Percentiles rank a stretch among this genome's conserved stretches.
Evolutionary conservation across 345 rosid species (phyloP).

Genomic region (Erodium maritimum): DNA sequence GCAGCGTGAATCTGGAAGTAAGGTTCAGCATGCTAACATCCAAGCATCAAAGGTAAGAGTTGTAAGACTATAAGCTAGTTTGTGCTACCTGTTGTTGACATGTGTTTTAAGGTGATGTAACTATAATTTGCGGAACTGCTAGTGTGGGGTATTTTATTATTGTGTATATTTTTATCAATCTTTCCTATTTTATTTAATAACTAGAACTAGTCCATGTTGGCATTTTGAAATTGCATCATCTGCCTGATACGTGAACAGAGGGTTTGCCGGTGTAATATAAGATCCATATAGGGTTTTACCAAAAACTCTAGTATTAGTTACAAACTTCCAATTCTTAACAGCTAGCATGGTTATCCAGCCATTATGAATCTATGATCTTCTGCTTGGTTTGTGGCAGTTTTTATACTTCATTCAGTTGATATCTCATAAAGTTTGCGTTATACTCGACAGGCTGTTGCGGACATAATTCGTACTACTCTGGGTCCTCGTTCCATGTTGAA

Average conservation of each 20-base stretch:
- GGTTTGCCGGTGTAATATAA: too few relatives aligned
- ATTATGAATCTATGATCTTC: neutral
- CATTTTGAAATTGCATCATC: too few relatives aligned
- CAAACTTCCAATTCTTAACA: neutral
- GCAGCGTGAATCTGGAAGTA: constrained; percentile 89
- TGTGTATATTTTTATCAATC: neutral
- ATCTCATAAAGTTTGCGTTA: neutral
- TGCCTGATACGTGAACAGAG: too few relatives aligned
- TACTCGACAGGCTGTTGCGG: constrained; percentile 66
- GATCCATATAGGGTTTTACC: neutral
- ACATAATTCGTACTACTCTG: constrained; percentile 87
- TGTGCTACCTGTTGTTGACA: neutral
- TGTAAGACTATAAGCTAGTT: neutral
- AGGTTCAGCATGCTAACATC: constrained; percentile 82
- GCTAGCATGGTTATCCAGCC: neutral
- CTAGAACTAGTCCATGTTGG: neutral
- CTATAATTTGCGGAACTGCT: too few relatives aligned
- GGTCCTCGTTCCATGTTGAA: constrained; percentile 96
- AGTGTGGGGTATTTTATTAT: too few relatives aligned
- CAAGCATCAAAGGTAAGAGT: constrained; percentile 69
- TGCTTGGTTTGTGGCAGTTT: neutral
- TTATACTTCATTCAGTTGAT: neutral
- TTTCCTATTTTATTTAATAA: neutral
- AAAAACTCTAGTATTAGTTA: neutral
- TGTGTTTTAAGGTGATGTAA: too few relatives aligned